Percentiles rank a stretch among this genome's conserved stretches.
phyloP scores from a whole-genome alignment of 225 moss, liverwort and hornwort genomes.

The Pleurozium schreberi region DNA sequence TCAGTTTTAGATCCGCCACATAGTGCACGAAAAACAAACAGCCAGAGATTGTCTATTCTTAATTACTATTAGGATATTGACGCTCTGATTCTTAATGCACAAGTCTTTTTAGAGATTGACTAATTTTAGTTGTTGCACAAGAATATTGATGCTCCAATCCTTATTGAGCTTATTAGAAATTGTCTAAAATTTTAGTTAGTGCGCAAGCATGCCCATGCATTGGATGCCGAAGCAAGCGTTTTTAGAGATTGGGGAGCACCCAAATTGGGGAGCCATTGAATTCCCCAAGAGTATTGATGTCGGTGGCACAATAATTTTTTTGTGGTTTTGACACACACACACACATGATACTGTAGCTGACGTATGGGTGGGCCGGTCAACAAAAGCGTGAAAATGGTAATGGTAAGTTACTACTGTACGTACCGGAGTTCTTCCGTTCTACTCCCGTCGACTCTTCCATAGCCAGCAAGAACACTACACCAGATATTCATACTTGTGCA shows the following conservation, averaged over 20 bases:
- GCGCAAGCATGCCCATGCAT: rapidly evolving
- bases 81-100: too few species aligned
- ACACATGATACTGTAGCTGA: too few species aligned
- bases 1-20: too few species aligned
- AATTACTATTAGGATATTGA: too few species aligned
- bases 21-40: too few species aligned
- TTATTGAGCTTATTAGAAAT: neutral
- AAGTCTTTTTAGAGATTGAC: neutral
- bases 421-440: too few species aligned
- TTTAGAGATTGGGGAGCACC: neutral
- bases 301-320: neutral
- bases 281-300: neutral
- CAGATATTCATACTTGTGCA: neutral
- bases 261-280: neutral
- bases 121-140: too few species aligned
- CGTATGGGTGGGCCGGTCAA: neutral
- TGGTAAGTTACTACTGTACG: neutral
- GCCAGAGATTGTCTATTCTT: too few species aligned
- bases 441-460: neutral
- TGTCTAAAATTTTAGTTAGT: too few species aligned
- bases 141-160: neutral
- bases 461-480: neutral
- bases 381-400: too few species aligned
- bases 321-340: neutral
- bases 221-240: neutral